Base-by-base conservation (phyloP, 2,329 filamentous ascomycete genomes). In the Cordyceps pruinosa region DNA sequence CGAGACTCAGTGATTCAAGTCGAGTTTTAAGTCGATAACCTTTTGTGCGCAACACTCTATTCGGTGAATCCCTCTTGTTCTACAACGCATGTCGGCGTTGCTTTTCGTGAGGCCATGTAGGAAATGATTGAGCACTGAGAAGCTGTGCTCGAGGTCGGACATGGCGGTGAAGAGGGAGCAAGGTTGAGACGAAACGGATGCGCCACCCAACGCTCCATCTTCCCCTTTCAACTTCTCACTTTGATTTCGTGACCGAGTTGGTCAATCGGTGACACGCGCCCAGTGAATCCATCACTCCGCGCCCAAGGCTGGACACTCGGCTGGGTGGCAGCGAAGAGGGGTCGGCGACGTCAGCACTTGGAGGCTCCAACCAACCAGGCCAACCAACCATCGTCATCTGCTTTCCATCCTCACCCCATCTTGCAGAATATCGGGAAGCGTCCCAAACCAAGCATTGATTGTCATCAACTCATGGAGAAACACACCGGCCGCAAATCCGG, bases 241-340 rank as follows among this genome's bases (percentile, higher is more conserved):
- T 15, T 13, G 10, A 26, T 19, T 25, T 8, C 1, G 10, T 30
- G 25, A 19, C 5, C 21, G 15, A 51, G 9, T 12, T 5, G 15
- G 6, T 9, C 17, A 6, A 13, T 23, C 17, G 15, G 25, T 19
- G 28, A 25, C 28, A 44, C 19, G 6, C 28, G 15, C 12, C 9
- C 6, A 44, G 21, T 32, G 25, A 17, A 30, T 32, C 26, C 1
- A 25, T 34, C 13, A 25, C 25, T 23, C n/a, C n/a, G n/a, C n/a
- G n/a, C 25, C 28, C 35, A 32, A 48, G 44, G 52, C 44, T 41
- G 52, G 25, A 19, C 6, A 17, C 34, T n/a, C 13, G 32, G 47
- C 30, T 32, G 41, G 25, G 26, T 32, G 37, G 17, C 28, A 17
- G 23, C 32, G 26, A 56, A 57, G 55, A 57, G 55, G 55, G 55